These are phyloP conservation scores for Trypanosoma rangeli DNA, from an alignment of 208 protist species.

Conservation along the genomic window DNA sequence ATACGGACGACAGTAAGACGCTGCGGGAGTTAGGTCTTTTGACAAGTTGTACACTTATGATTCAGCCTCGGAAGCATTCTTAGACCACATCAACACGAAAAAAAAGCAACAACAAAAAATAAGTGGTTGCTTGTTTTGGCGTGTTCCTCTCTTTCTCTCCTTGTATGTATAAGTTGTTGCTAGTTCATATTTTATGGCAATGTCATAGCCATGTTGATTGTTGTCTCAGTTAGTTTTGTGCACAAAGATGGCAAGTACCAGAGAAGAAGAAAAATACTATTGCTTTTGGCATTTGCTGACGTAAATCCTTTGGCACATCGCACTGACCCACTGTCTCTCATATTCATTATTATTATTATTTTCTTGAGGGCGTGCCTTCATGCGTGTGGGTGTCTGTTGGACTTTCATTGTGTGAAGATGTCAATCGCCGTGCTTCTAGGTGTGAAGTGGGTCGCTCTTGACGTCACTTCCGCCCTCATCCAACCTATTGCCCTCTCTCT, in stretches of 20 bases:
- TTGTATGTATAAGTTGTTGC: not conserved
- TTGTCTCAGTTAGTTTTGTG: not conserved
- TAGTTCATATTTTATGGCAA: not conserved
- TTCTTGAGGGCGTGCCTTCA: not conserved
- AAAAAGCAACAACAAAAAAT: not conserved
- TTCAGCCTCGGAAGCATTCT: slow-evolving; percentile 20
- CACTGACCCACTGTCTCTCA: not conserved
- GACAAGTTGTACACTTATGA: slow-evolving; percentile 67
- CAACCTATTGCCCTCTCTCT: not conserved
- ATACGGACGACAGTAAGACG: slow-evolving; percentile 62
- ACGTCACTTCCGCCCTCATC: not conserved
- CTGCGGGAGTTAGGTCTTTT: slow-evolving; percentile 55
- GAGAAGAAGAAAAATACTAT: not conserved
- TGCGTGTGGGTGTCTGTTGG: too few species aligned
- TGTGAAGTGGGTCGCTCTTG: not conserved
- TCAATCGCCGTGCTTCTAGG: not conserved
- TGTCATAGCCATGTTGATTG: not conserved
- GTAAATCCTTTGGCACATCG: not conserved
- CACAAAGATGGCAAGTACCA: not conserved
- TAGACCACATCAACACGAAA: not conserved
- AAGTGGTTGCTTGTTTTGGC: not conserved
- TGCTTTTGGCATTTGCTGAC: not conserved
- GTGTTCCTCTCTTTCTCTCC: not conserved
- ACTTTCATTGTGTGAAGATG: not conserved
- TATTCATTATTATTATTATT: not conserved